Evolutionary conservation across 768 basidiomycete genomes (phyloP).

Genomic region (Leccinum sublutescens): DNA sequence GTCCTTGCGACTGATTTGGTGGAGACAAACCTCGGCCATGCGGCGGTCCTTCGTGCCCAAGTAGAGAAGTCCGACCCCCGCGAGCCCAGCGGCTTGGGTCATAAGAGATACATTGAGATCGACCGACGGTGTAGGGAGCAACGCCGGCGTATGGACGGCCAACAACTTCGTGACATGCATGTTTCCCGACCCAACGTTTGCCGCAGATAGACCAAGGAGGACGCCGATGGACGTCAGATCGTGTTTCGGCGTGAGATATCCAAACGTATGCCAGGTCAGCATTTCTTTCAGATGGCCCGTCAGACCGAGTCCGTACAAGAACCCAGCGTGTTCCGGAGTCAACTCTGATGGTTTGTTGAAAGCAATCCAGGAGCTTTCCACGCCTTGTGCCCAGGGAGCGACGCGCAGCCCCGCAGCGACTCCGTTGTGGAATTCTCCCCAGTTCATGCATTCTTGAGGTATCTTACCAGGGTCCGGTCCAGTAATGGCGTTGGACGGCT

Average conservation of each 20-base stretch:
- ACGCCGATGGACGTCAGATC: slow-evolving; percentile 93
- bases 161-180: slow-evolving; percentile 87
- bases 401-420: slow-evolving; percentile 90
- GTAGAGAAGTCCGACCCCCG: slow-evolving; percentile 87
- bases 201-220: slow-evolving; percentile 89
- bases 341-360: slow-evolving; percentile 93
- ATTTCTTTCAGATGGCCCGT: slow-evolving; percentile 88
- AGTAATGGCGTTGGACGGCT: slow-evolving; percentile 66
- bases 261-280: slow-evolving; percentile 94
- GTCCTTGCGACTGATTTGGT: slow-evolving; percentile 76
- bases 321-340: slow-evolving; percentile 94
- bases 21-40: slow-evolving; percentile 90
- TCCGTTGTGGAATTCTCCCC: slow-evolving; percentile 99
- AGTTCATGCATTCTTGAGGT: slow-evolving; percentile 65
- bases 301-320: slow-evolving; percentile 88
- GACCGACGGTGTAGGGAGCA: slow-evolving; percentile 82
- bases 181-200: slow-evolving; percentile 83
- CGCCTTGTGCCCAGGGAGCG: slow-evolving; percentile 64
- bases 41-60: slow-evolving; percentile 83
- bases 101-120: slow-evolving; percentile 89
- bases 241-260: slow-evolving; percentile 93
- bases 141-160: slow-evolving; percentile 89
- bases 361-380: slow-evolving; percentile 94
- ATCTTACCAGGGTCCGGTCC: slow-evolving; percentile 73
- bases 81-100: slow-evolving; percentile 80